Evolutionary conservation across 2,329 filamentous ascomycete species (phyloP).

Genomic region (Chrysosporium keratinophilum): DNA sequence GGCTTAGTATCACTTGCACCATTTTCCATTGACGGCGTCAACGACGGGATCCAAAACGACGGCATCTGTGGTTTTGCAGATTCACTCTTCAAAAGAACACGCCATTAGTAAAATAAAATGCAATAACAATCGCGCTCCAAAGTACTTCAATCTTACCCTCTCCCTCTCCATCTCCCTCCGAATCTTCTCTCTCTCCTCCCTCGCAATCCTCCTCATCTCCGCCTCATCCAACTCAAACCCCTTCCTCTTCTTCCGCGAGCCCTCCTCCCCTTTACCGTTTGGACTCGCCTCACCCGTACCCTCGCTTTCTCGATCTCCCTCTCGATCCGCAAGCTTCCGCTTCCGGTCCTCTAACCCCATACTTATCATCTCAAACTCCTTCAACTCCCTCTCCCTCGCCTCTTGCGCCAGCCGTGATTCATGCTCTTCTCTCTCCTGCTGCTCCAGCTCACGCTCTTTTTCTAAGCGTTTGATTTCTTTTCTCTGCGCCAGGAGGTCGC

Average conservation of each 20-base stretch:
- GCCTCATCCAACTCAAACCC: slow-evolving; percentile 73
- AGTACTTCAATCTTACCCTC: slow-evolving; percentile 41
- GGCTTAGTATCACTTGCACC: slow-evolving; percentile 50
- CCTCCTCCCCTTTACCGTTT: slow-evolving; percentile 35
- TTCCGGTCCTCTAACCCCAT: slow-evolving; percentile 46
- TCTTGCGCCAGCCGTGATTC: slow-evolving; percentile 56
- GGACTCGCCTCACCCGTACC: slow-evolving; percentile 22
- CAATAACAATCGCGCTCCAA: not conserved
- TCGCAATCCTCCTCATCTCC: slow-evolving; percentile 60
- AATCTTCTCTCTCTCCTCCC: slow-evolving; percentile 59
- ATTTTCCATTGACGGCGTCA: slow-evolving; percentile 57
- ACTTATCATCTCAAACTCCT: slow-evolving; percentile 77
- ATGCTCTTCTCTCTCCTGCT: slow-evolving; percentile 53
- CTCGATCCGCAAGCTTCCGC: slow-evolving; percentile 25
- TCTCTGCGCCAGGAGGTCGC: slow-evolving; percentile 80
- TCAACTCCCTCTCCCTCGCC: slow-evolving; percentile 57
- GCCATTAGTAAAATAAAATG: not conserved
- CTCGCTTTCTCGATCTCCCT: slow-evolving; percentile 21
- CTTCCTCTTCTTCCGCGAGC: slow-evolving; percentile 52
- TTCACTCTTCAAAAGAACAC: slow-evolving; percentile 28
- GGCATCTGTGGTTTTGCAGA: slow-evolving; percentile 59
- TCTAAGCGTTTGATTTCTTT: slow-evolving; percentile 81
- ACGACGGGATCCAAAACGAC: slow-evolving; percentile 86
- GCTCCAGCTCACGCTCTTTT: slow-evolving; percentile 51
- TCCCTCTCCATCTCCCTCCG: slow-evolving; percentile 62